phyloP scores from a whole-genome alignment of 116 monocot species.

The Posidonia oceanica region DNA sequence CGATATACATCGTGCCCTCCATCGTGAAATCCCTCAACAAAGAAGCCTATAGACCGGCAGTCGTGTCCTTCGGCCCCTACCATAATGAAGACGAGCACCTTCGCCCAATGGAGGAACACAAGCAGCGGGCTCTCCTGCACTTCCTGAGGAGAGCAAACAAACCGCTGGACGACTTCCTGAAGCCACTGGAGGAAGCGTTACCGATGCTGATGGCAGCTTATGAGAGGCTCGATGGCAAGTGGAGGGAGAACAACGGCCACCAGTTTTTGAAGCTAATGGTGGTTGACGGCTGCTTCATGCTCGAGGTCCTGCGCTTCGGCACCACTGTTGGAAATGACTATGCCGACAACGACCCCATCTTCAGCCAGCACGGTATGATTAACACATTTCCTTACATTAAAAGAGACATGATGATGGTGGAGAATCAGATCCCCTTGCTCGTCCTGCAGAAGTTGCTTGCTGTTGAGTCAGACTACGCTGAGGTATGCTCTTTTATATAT shows the following conservation, averaged over 20 bases:
- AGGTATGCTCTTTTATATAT: not conserved
- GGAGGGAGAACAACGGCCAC: slow-evolving; percentile 7
- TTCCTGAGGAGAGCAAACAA: slow-evolving; percentile 9
- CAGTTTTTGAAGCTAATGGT: slow-evolving; percentile 41
- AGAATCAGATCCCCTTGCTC: slow-evolving; percentile 72
- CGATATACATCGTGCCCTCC: slow-evolving; percentile 53
- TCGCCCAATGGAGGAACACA: slow-evolving; percentile 61
- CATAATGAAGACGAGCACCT: slow-evolving; percentile 42
- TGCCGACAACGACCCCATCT: slow-evolving; percentile 59
- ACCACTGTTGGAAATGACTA: slow-evolving; percentile 21
- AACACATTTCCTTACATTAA: slow-evolving; percentile 47
- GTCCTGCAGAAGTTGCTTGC: slow-evolving; percentile 42
- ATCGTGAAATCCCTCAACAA: slow-evolving; percentile 60
- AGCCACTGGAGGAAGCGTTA: slow-evolving; percentile 6
- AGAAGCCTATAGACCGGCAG: slow-evolving; percentile 43
- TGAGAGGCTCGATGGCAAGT: slow-evolving; percentile 11
- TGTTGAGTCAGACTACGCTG: slow-evolving; percentile 10
- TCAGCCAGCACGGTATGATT: slow-evolving; percentile 58
- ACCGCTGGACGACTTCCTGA: slow-evolving; percentile 9
- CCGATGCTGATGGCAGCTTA: slow-evolving; percentile 15
- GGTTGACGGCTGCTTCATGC: slow-evolving; percentile 76
- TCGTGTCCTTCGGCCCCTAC: slow-evolving; percentile 78
- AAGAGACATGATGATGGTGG: slow-evolving; percentile 65
- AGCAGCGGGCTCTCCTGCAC: slow-evolving; percentile 45
- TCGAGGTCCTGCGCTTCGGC: slow-evolving; percentile 45